Conservation (phyloP, 208 protist genomes). For the Porcisia deanei region DNA sequence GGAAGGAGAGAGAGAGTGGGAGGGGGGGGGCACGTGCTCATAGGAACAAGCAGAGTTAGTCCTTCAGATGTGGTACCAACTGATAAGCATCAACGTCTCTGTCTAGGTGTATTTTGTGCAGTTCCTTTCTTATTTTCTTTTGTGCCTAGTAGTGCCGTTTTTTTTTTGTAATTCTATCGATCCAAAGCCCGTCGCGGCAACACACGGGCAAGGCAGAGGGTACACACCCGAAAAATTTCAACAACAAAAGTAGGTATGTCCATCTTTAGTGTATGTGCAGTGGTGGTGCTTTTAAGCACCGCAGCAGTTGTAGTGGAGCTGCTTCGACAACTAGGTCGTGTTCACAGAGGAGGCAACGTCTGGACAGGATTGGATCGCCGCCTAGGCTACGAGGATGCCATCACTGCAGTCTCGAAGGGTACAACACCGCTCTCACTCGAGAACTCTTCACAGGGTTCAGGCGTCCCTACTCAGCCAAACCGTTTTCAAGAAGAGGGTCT, state of each 20-base stretch:
- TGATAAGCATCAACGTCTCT: not conserved
- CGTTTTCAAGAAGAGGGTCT: not conserved
- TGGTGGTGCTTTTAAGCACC: slow-evolving; percentile 8
- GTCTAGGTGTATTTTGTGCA: not conserved
- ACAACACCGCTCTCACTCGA: not conserved
- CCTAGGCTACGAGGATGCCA: not conserved
- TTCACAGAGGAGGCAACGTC: not conserved
- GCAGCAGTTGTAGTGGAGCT: not conserved
- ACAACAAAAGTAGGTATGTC: not conserved
- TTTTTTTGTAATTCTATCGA: not conserved
- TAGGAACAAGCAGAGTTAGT: too few species aligned
- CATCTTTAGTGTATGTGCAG: not conserved
- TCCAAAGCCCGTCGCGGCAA: not conserved
- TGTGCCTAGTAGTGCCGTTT: too few species aligned
- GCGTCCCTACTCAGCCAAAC: not conserved
- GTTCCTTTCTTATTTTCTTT: not conserved
- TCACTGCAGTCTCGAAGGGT: not conserved
- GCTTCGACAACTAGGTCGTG: not conserved
- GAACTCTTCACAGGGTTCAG: not conserved
- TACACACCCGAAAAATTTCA: not conserved
- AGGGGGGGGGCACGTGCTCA: too few species aligned
- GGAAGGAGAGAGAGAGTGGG: too few species aligned
- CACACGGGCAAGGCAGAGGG: not conserved
- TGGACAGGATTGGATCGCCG: not conserved
- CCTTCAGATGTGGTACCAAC: not conserved